phyloP scores from a whole-genome alignment of 2,329 filamentous ascomycete species.

The Tolypocladium paradoxum region DNA sequence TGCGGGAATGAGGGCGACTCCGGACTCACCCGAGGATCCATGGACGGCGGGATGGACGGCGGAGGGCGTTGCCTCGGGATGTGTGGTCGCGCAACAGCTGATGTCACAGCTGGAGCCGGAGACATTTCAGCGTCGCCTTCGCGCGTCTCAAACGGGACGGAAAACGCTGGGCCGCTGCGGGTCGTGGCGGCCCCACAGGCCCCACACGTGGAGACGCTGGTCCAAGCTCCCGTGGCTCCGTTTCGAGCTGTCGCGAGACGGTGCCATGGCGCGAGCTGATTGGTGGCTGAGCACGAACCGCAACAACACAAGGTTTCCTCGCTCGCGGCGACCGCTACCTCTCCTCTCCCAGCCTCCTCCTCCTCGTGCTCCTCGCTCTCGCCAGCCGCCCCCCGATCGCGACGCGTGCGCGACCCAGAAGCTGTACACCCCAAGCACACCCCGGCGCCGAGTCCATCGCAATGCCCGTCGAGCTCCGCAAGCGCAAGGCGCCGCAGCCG shows the following conservation, averaged over 20 bases:
- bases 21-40: slow-evolving; percentile 18
- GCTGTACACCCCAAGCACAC: neutral
- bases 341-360: neutral
- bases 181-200: neutral
- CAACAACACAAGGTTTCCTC: neutral
- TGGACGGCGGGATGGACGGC: slow-evolving; percentile 1
- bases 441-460: slow-evolving; percentile 5
- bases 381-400: neutral
- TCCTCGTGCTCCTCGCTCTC: neutral
- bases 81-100: neutral
- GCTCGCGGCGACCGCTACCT: neutral
- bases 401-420: neutral
- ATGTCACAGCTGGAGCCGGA: neutral
- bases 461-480: slow-evolving; percentile 50
- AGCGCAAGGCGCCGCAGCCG: slow-evolving; percentile 46
- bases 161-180: neutral
- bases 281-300: neutral
- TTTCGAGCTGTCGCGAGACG: neutral
- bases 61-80: neutral
- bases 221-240: neutral
- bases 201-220: neutral
- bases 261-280: neutral
- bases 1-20: neutral
- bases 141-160: neutral
- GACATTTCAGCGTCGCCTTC: neutral